Conservation (phyloP, 2,329 filamentous ascomycete species). For the Leptoxyphium fumago region DNA sequence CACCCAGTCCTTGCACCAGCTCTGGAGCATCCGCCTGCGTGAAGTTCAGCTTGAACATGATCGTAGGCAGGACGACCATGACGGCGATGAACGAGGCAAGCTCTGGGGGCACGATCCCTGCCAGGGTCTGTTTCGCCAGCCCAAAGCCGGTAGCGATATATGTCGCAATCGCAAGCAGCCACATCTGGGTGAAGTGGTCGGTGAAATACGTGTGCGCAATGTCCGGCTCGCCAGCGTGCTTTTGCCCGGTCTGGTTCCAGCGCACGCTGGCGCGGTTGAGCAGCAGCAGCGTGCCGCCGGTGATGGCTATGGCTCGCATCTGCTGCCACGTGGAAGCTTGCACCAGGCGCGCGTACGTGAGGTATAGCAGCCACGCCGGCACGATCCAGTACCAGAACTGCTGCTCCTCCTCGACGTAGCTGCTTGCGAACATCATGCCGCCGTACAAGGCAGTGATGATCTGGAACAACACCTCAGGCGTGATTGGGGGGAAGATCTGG, state of each 20-base stretch:
- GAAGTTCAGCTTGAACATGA: conserved; percentile 82
- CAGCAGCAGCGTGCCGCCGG: conserved; percentile 32
- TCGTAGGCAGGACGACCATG: conserved; percentile 39
- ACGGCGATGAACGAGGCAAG: conserved; percentile 21
- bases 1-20: conserved; percentile 33
- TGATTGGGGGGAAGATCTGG: conserved; percentile 16
- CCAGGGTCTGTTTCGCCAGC: conserved; percentile 22
- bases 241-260: conserved; percentile 97
- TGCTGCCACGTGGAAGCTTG: background rate
- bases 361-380: conserved; percentile 45
- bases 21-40: conserved; percentile 80
- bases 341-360: conserved; percentile 13
- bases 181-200: conserved; percentile 52
- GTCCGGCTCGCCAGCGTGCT: conserved; percentile 81
- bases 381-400: conserved; percentile 96
- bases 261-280: conserved; percentile 53
- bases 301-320: background rate
- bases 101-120: conserved; percentile 14
- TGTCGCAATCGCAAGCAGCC: conserved; percentile 53
- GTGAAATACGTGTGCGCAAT: conserved; percentile 60
- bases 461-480: conserved; percentile 31
- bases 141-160: conserved; percentile 47
- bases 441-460: conserved; percentile 42
- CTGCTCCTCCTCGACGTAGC: conserved; percentile 95
- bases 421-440: conserved; percentile 93